Base-by-base conservation (phyloP, 2,329 filamentous ascomycete genomes). In the Diplodia seriata region DNA sequence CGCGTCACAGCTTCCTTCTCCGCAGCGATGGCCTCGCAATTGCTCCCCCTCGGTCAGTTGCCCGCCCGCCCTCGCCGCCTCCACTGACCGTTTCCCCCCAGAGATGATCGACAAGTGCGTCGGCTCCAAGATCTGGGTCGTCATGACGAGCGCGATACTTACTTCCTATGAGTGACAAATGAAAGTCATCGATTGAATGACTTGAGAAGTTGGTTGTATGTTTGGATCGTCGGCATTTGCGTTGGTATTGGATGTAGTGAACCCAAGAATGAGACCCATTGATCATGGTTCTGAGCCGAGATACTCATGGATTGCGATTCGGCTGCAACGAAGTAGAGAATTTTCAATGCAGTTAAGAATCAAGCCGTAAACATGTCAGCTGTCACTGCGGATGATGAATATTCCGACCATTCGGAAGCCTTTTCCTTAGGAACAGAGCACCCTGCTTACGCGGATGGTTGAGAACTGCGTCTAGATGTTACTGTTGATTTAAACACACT, bases 101-200 rank as follows among this genome's bases (percentile, higher is more conserved):
- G 95, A 99, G 82, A 89, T 99, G 78, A 98, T 99, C 80, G 95
- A 99, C 85, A 97, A 97, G 82, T 99, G 95, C 79, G 94, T 99
- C 72, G 95, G 95, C 70, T 98, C 94, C 66, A 91, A 91, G 75
- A 98, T 99, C 80, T 97, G 94, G 94, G 94, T 99, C 71, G 89
- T 99, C 75, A 99, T 99, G 95, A 99, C 23, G 23, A 23, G 43
- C n/a, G 43, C 43, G 9, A 20, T 18, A n/a, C n/a, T 47, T 4
- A 47, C 18, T 20, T 20, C 9, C 8, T 18, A 9, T 11, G n/a
- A 18, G 11, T 47, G 43, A 12, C 18, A 47, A 47, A 47, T 47
- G 43, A n/a, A 6, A 20, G 18, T 47, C 43, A 7, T 18, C 18
- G 11, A n/a, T 47, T 47, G 18, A n/a, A 6, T 47, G n/a, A 47